These are phyloP conservation scores for Talaromyces sp. DNA, from an alignment of 2,329 filamentous ascomycete genomes.

Conservation along the genomic window DNA sequence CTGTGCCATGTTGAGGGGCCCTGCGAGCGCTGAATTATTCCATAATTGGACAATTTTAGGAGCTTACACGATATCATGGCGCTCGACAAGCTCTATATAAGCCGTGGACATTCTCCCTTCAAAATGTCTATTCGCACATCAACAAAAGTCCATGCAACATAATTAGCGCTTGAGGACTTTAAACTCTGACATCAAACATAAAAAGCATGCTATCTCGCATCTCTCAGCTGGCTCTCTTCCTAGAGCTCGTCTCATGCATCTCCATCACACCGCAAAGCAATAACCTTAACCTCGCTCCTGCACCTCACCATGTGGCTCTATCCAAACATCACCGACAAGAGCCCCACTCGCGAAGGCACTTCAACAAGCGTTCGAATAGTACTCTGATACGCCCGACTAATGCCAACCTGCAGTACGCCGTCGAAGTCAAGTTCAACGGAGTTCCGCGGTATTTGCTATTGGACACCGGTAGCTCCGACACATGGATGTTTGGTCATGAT, in stretches of 20 bases:
- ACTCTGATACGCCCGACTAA: background rate
- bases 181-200: background rate
- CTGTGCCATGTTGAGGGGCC: background rate
- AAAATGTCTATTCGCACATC: background rate
- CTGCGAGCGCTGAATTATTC: background rate
- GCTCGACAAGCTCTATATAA: background rate
- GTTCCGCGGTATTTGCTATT: background rate
- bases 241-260: constrained; percentile 1
- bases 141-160: background rate
- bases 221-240: background rate
- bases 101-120: background rate
- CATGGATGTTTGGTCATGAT: constrained; percentile 1
- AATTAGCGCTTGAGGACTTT: background rate
- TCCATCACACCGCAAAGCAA: background rate
- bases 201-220: background rate
- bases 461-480: constrained; percentile 2
- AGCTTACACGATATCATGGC: background rate
- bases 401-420: background rate
- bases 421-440: constrained; percentile 1
- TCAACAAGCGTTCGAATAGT: background rate
- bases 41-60: background rate
- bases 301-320: background rate
- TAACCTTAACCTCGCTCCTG: background rate
- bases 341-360: background rate
- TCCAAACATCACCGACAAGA: background rate